Evolutionary conservation across 108 stramenopile species (phyloP).

Genomic region (Pelagomonas calceolata): DNA sequence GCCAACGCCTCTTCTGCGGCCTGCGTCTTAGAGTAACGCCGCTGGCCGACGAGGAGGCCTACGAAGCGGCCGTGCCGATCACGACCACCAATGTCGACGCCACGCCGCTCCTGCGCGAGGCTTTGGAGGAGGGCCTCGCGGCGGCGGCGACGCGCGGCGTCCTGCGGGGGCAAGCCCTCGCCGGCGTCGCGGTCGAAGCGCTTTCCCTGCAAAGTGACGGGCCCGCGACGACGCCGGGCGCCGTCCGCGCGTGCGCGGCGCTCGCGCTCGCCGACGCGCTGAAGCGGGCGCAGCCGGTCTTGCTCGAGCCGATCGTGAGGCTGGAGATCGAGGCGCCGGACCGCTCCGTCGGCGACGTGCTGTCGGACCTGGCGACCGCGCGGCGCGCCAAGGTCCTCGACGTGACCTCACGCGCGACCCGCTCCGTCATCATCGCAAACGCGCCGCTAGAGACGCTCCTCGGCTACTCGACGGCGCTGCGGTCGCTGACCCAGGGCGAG

Average conservation of each 20-base stretch:
- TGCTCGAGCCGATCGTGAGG: slow-evolving; percentile 73
- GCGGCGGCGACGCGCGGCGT: neutral
- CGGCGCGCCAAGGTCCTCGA: slow-evolving; percentile 12
- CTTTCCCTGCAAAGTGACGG: neutral
- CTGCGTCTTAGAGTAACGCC: neutral
- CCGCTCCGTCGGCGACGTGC: slow-evolving; percentile 60
- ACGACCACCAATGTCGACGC: neutral
- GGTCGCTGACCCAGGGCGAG: slow-evolving; percentile 6
- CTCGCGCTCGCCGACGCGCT: neutral
- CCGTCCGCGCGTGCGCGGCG: neutral
- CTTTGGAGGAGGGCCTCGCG: neutral
- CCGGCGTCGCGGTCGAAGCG: neutral
- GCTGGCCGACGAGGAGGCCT: neutral
- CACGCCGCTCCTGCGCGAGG: neutral
- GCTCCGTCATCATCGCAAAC: neutral
- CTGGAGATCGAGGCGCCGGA: slow-evolving; percentile 60
- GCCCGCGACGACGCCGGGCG: neutral
- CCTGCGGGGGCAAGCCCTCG: neutral
- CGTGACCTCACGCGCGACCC: neutral
- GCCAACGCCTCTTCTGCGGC: neutral
- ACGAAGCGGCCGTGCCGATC: neutral
- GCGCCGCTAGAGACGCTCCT: slow-evolving; percentile 10
- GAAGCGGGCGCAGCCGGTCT: neutral
- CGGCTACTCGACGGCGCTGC: slow-evolving; percentile 16
- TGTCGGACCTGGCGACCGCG: slow-evolving; percentile 51